Evolutionary conservation across 108 stramenopile species (phyloP).

Genomic region (Cyclotella baltica): DNA sequence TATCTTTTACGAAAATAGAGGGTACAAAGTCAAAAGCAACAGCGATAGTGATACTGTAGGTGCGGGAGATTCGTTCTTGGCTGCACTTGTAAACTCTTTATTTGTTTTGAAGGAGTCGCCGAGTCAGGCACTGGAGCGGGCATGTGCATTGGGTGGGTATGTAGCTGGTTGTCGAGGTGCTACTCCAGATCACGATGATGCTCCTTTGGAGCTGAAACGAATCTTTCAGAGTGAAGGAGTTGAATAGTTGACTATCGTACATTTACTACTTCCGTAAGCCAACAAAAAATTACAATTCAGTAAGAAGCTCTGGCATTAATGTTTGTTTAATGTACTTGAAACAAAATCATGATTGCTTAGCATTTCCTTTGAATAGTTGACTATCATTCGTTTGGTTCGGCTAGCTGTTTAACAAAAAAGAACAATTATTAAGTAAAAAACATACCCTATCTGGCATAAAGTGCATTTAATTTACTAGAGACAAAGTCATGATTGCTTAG

Average conservation of each 20-base stretch:
- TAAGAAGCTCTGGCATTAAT: background rate
- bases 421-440: background rate
- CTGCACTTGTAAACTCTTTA: conserved; percentile 38
- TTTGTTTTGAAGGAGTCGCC: conserved; percentile 36
- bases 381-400: no score
- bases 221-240: conserved; percentile 27
- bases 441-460: background rate
- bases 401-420: no score
- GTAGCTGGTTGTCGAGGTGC: conserved; percentile 53
- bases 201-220: conserved; percentile 39
- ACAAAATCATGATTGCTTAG: background rate
- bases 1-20: conserved; percentile 41
- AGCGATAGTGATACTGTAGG: conserved; percentile 52
- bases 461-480: background rate
- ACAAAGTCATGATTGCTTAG: background rate
- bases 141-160: conserved; percentile 50
- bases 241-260: no score
- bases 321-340: background rate
- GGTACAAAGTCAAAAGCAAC: conserved; percentile 1
- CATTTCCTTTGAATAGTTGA: no score
- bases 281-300: background rate
- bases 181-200: conserved; percentile 50
- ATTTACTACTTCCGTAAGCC: no score
- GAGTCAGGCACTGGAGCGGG: conserved; percentile 31
- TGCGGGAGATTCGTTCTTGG: conserved; percentile 56